A percentile compares a stretch with the other conserved stretches of the same genome.
Evolutionary conservation across 2,329 filamentous ascomycete genomes (phyloP).

Genomic region (Neobulgaria alba): DNA sequence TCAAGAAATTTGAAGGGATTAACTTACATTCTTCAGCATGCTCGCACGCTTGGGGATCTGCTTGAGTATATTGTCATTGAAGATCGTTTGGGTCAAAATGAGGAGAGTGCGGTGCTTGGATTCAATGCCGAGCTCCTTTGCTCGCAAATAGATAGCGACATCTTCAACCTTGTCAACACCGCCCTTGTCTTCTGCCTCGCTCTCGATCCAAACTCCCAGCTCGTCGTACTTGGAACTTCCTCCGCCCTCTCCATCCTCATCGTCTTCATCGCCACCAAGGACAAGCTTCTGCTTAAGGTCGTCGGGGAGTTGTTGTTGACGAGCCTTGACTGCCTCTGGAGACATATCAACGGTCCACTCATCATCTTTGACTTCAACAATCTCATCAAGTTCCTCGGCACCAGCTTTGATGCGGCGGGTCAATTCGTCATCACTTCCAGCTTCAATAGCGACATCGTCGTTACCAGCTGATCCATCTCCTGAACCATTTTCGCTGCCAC

Average conservation of each 20-base stretch:
- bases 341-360: conserved; percentile 97
- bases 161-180: conserved; percentile 74
- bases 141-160: conserved; percentile 90
- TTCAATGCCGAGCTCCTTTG: conserved; percentile 92
- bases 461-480: conserved; percentile 43
- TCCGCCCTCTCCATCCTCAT: conserved; percentile 70
- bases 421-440: conserved; percentile 85
- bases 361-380: conserved; percentile 66
- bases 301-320: conserved; percentile 83
- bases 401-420: conserved; percentile 63
- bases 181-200: conserved; percentile 61
- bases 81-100: conserved; percentile 88
- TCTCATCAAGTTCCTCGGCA: conserved; percentile 63
- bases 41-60: conserved; percentile 77
- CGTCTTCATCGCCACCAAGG: conserved; percentile 68
- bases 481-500: conserved; percentile 58
- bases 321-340: conserved; percentile 88
- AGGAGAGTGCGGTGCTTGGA: conserved; percentile 86
- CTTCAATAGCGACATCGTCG: conserved; percentile 50
- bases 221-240: conserved; percentile 76
- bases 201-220: conserved; percentile 86
- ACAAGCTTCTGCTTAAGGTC: conserved; percentile 91
- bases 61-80: conserved; percentile 79
- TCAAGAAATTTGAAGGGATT: not conserved
- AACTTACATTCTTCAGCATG: conserved; percentile 80